Evolutionary conservation across 345 rosid species (phyloP).

Genomic region (Eucalyptus cloeziana): DNA sequence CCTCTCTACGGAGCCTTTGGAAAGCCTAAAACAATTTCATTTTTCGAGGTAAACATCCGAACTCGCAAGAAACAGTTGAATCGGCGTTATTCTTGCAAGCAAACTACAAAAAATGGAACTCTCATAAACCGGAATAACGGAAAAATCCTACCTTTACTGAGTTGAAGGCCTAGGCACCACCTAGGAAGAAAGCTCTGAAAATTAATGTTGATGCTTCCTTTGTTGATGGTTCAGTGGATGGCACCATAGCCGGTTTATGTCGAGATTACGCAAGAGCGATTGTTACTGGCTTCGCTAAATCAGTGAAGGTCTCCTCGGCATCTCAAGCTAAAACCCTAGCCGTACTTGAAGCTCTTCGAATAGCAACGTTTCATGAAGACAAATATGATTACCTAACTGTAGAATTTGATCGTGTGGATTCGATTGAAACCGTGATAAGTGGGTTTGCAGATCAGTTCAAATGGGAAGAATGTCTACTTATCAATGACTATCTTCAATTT

Average conservation of each 20-base stretch:
- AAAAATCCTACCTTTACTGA: background rate
- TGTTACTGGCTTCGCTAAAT: background rate
- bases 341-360: no score
- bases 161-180: background rate
- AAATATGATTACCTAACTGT: no score
- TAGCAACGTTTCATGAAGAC: no score
- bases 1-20: background rate
- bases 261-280: background rate
- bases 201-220: background rate
- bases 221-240: background rate
- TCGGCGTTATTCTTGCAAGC: background rate
- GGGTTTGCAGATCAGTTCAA: no score
- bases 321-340: background rate
- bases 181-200: background rate
- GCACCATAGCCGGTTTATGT: background rate
- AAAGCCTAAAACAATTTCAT: background rate
- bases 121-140: background rate
- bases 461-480: no score
- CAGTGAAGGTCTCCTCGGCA: background rate
- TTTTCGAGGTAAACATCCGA: background rate
- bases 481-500: no score
- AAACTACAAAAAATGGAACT: background rate
- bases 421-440: no score
- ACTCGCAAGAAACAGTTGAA: background rate
- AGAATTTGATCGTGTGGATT: no score